Conservation (phyloP, 1,284 basidiomycete genomes). For the Sporisorium scitamineum region DNA sequence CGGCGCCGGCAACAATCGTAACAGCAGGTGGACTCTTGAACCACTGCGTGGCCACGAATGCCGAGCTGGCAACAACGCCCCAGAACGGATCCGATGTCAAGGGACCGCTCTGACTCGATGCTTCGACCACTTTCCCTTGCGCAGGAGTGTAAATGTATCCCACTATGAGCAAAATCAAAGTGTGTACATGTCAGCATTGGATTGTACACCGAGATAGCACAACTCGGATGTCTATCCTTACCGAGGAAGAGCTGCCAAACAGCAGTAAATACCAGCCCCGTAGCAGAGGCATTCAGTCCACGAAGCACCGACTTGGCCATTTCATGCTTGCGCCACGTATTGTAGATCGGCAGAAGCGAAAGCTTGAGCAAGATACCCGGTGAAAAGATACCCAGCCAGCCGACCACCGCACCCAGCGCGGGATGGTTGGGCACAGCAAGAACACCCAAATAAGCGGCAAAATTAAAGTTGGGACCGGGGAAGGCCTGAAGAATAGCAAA, state of each 20-base stretch:
- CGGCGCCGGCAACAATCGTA: conserved; percentile 69
- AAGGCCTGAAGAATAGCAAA: conserved; percentile 73
- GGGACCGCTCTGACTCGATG: conserved; percentile 64
- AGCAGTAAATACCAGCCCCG: conserved; percentile 74
- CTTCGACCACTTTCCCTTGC: conserved; percentile 33
- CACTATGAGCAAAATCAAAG: conserved; percentile 35
- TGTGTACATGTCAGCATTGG: background rate
- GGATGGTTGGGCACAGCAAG: conserved; percentile 70
- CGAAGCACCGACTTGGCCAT: conserved; percentile 72
- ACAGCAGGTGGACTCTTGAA: conserved; percentile 70
- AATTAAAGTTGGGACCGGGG: conserved; percentile 76
- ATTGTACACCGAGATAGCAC: background rate
- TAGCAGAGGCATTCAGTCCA: conserved; percentile 74
- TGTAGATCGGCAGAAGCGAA: conserved; percentile 74
- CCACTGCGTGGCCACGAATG: conserved; percentile 59
- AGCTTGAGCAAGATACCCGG: conserved; percentile 73
- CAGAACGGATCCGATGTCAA: conserved; percentile 72
- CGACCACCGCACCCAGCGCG: conserved; percentile 72
- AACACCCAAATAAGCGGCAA: conserved; percentile 74
- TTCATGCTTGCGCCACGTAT: conserved; percentile 71
- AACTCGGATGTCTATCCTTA: conserved; percentile 3
- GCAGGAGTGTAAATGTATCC: conserved; percentile 67
- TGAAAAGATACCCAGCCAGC: conserved; percentile 66
- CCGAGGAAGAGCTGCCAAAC: conserved; percentile 73
- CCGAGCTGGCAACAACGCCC: conserved; percentile 70